Base-by-base conservation (phyloP, 192 early-diverging fungal species). In the Umbelopsis isabellina region DNA sequence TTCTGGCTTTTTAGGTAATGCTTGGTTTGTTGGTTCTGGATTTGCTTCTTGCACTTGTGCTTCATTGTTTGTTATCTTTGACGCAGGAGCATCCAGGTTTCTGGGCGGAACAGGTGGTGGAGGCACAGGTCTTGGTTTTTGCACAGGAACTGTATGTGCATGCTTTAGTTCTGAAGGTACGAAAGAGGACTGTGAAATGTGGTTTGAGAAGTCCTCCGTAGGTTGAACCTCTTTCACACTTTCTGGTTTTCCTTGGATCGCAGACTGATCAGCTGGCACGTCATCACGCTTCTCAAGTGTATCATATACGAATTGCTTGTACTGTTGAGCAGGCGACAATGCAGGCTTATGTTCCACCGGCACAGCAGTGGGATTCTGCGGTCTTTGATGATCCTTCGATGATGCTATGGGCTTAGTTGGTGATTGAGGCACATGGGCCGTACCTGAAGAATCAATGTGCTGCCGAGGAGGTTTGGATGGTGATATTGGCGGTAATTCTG, bases 51-150 rank as follows among this genome's bases (percentile, higher is more conserved):
- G 37, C 6, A 5, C 37, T 41, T 41, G 37, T 41, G 6, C 5
- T 41, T 41, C 6, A 41, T 41, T 6, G 0, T 1, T 9, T 41
- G 37, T 4, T 41, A 41, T 9, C 10, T 41, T 41, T 9, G 10
- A 6, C 1, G 1, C 10, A 41, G 37, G 5, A 9, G 10, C 37
- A 2, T 61, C 55, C 1, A 13, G 1, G 30, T 18, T 3, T 61
- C 55, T 61, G 30, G 55, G 55, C 16, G 55, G 55, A 33, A 61
- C 55, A 8, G 55, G 55, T 61, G 55, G 55, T 61, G 55, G 55
- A 37, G 55, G 55, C 18, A 61, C 55, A 16, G 55, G 55, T 12
- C 55, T 8, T 0, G 55, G 16, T 33, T 35, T 61, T 30, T 15
- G 21, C 16, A 30, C 11, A 16, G 30, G 55, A 1, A 30, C 30